Conservation (phyloP, 163 green algal species). For the Chloroidium sp. region DNA sequence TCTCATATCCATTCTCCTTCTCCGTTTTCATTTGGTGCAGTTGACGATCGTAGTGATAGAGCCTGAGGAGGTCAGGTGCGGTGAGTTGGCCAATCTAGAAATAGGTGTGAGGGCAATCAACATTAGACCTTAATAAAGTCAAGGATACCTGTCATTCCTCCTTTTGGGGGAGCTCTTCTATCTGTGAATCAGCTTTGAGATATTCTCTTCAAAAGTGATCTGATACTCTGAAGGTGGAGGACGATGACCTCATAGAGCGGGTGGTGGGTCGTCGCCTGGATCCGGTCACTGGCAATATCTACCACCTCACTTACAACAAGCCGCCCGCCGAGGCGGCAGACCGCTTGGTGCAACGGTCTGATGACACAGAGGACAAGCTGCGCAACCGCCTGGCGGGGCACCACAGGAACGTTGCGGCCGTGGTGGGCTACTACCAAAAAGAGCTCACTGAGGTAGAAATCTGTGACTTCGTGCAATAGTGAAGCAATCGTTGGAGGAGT, state of each 20-base stretch:
- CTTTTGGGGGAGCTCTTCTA: too few relatives aligned
- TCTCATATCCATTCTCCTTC: background rate
- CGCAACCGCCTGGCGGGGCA: conserved; percentile 60
- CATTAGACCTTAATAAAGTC: too few relatives aligned
- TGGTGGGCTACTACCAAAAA: conserved; percentile 63
- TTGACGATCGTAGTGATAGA: too few relatives aligned
- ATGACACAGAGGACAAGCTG: conserved; percentile 97
- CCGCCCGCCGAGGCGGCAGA: conserved; percentile 68
- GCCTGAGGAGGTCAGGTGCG: too few relatives aligned
- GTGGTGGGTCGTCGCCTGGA: conserved; percentile 89
- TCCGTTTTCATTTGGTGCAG: background rate
- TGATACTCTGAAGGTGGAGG: conserved; percentile 53
- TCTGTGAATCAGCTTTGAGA: too few relatives aligned
- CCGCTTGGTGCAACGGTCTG: conserved; percentile 79
- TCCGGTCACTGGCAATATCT: conserved; percentile 93
- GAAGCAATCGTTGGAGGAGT: background rate
- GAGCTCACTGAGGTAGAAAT: conserved; percentile 44
- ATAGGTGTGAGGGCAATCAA: too few relatives aligned
- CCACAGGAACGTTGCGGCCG: conserved; percentile 72
- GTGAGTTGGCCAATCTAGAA: too few relatives aligned
- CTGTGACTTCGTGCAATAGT: too few relatives aligned
- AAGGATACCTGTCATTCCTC: too few relatives aligned
- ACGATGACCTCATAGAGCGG: conserved; percentile 88
- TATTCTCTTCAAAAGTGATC: too few relatives aligned
- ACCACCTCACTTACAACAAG: conserved; percentile 93